Evolutionary conservation across 2,329 filamentous ascomycete species (phyloP).

Genomic region (Clarireedia monteithiana): DNA sequence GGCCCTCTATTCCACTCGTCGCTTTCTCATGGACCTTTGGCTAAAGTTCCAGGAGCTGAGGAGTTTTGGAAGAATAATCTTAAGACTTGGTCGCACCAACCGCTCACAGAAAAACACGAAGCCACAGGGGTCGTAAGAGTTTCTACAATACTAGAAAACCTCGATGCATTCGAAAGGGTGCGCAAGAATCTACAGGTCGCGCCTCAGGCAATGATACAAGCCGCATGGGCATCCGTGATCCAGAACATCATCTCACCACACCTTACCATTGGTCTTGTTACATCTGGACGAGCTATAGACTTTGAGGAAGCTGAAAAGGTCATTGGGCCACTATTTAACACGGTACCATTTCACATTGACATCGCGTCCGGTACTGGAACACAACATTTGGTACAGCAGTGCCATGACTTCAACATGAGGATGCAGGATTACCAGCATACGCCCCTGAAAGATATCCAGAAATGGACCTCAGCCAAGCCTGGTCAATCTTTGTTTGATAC

Average conservation of each 20-base stretch:
- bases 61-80: conserved; percentile 55
- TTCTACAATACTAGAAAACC: conserved; percentile 28
- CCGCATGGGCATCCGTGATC: conserved; percentile 62
- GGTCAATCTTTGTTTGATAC: conserved; percentile 64
- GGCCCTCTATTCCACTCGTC: conserved; percentile 57
- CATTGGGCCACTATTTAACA: conserved; percentile 85
- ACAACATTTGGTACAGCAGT: conserved; percentile 50
- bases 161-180: conserved; percentile 40
- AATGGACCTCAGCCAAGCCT: conserved; percentile 55
- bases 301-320: conserved; percentile 56
- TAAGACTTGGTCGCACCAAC: conserved; percentile 15
- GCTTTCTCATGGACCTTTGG: conserved; percentile 62
- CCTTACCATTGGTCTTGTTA: conserved; percentile 58
- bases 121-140: conserved; percentile 17
- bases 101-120: conserved; percentile 8
- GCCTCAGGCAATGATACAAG: conserved; percentile 71
- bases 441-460: conserved; percentile 69
- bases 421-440: conserved; percentile 70
- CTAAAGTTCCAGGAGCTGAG: conserved; percentile 37
- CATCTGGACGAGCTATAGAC: conserved; percentile 70
- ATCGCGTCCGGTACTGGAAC: conserved; percentile 43
- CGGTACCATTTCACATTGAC: conserved; percentile 60
- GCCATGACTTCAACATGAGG: conserved; percentile 63
- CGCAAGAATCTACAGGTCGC: conserved; percentile 61
- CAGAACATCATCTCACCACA: conserved; percentile 39